These are phyloP conservation scores for Daldinia sp. DNA, from an alignment of 2,329 filamentous ascomycete species.

Conservation along the genomic window DNA sequence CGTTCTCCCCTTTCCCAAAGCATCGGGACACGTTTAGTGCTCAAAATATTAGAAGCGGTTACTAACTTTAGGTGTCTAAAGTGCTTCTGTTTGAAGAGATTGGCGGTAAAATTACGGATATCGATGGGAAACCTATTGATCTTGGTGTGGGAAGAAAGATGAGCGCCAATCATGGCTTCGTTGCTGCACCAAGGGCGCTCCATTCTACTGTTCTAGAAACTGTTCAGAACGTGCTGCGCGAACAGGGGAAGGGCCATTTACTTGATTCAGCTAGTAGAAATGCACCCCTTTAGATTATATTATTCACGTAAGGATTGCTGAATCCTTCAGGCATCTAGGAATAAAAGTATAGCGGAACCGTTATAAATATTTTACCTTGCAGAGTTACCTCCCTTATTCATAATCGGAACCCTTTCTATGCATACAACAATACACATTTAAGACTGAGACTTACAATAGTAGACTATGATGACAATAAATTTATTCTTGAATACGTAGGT, in stretches of 20 bases:
- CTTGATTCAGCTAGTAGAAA: slow-evolving; percentile 34
- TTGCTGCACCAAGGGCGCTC: slow-evolving; percentile 57
- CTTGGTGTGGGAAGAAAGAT: slow-evolving; percentile 58
- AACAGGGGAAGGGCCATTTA: slow-evolving; percentile 47
- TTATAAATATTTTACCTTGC: too few species aligned
- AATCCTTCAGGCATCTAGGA: too few species aligned
- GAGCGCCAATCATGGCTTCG: slow-evolving; percentile 62
- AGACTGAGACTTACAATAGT: background rate
- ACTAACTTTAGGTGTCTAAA: background rate
- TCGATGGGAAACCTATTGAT: slow-evolving; percentile 61
- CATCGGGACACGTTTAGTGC: too few species aligned
- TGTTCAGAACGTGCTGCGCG: slow-evolving; percentile 47
- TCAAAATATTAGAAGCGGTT: too few species aligned
- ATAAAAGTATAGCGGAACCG: background rate
- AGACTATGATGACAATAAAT: too few species aligned
- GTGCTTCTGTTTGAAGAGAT: slow-evolving; percentile 65
- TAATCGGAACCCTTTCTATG: too few species aligned
- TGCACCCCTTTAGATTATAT: too few species aligned
- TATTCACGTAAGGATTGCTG: too few species aligned
- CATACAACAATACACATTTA: too few species aligned
- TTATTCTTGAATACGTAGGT: too few species aligned
- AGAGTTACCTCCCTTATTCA: too few species aligned
- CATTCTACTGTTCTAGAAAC: slow-evolving; percentile 55
- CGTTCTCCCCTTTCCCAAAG: background rate
- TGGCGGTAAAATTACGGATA: slow-evolving; percentile 63